Percentiles rank a stretch among this genome's conserved stretches.
phyloP scores from a whole-genome alignment of 495 filamentous ascomycete genomes.

The Thermochaetoides thermophila region DNA sequence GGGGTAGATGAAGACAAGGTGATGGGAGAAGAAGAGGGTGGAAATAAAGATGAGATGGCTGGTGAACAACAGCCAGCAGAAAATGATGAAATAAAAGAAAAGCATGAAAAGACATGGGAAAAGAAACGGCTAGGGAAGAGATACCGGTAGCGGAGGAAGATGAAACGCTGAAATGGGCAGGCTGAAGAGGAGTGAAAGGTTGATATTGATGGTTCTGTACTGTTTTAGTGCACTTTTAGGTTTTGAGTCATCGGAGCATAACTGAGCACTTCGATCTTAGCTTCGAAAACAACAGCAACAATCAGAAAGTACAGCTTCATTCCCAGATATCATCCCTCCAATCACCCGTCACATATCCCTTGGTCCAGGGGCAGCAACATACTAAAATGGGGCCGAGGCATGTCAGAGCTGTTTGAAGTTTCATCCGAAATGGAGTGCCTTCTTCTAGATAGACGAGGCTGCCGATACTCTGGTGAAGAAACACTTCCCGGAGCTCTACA shows the following conservation, averaged over 20 bases:
- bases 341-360: conserved; percentile 27
- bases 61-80: too few relatives aligned
- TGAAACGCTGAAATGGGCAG: too few relatives aligned
- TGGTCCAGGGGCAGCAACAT: conserved; percentile 10
- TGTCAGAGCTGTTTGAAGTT: conserved; percentile 21
- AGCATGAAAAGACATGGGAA: too few relatives aligned
- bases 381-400: conserved; percentile 19
- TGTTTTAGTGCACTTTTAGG: conserved; percentile 16
- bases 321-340: conserved; percentile 20
- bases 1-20: too few relatives aligned
- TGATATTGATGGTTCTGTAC: too few relatives aligned
- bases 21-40: too few relatives aligned
- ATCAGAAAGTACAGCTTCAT: conserved; percentile 17
- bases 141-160: too few relatives aligned
- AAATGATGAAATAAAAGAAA: too few relatives aligned
- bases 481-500: conserved; percentile 16
- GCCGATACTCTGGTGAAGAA: conserved; percentile 16
- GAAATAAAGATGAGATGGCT: too few relatives aligned
- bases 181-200: too few relatives aligned
- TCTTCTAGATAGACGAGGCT: conserved; percentile 24
- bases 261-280: conserved; percentile 27
- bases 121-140: too few relatives aligned
- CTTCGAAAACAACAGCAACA: conserved; percentile 21
- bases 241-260: conserved; percentile 16
- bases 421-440: conserved; percentile 23